A percentile compares a stretch with the other conserved stretches of the same genome.
Conservation (phyloP, 1,284 basidiomycete genomes). For the Caloboletus firmus region DNA sequence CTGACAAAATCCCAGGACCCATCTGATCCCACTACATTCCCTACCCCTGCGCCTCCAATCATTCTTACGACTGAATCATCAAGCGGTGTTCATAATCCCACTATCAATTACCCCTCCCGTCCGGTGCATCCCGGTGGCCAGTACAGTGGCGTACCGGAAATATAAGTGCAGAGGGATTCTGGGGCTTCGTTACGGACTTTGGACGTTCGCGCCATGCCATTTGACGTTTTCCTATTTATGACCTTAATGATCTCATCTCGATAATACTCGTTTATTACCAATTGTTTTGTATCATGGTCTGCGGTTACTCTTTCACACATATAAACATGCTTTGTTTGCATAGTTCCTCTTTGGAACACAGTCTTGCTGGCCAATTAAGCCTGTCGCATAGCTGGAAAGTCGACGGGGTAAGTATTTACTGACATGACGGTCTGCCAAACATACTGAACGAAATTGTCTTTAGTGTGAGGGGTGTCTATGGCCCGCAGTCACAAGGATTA, state of each 20-base stretch:
- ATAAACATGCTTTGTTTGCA: neutral
- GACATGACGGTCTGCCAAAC: neutral
- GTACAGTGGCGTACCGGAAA: constrained; percentile 29
- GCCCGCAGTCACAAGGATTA: too few species aligned
- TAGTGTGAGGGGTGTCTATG: too few species aligned
- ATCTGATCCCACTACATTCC: constrained; percentile 36
- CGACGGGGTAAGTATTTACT: neutral
- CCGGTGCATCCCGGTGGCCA: constrained; percentile 12
- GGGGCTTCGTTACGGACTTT: neutral
- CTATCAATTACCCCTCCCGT: constrained; percentile 10
- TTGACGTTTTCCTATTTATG: neutral
- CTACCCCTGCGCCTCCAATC: constrained; percentile 19
- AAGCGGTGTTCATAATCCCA: constrained; percentile 3
- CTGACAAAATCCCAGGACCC: constrained; percentile 26
- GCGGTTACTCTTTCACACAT: neutral
- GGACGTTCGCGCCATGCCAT: neutral
- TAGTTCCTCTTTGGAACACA: neutral
- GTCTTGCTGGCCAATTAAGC: neutral
- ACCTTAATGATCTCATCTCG: neutral
- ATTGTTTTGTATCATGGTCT: neutral
- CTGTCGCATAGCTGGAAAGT: neutral
- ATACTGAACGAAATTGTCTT: too few species aligned
- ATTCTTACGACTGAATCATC: constrained; percentile 12
- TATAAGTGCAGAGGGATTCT: constrained; percentile 12
- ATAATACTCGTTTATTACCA: neutral